Evolutionary conservation across 257 asterid genomes (phyloP), one percentile per base, ranked within the genome.

Genomic region (Solanum etuberosum): DNA sequence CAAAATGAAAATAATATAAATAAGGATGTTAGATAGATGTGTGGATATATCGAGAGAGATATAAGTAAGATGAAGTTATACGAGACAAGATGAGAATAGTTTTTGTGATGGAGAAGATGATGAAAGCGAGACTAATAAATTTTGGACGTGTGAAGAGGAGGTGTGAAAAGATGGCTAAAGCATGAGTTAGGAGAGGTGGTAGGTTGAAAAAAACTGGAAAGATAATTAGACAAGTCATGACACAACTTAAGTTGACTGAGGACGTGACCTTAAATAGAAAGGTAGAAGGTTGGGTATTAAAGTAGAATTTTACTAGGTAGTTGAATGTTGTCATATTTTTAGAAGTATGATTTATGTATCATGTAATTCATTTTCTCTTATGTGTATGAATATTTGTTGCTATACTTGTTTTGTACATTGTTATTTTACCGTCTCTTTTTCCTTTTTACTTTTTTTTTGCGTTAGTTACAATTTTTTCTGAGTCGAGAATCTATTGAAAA

Each of bases 71-170:
- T 7, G 5, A 54, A 20, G 0, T 54, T 7, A 20, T 54, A 54
- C 2, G 25, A 54, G 1, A 54, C 10, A 7, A 1, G 2, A 54
- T 54, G 5, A 57, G 25, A 57, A 5, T 57, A 1, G 0, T 20
- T 20, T 54, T 3, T 3, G 25, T 57, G 2, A 54, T 20, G 65
- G 12, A 20, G 0, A 57, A 20, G 5, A 1, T 20, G 12, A 57
- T 1, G 0, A 7, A 57, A 57, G 12, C 1, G 0, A 57, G 65
- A 57, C 5, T 54, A 7, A 0, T 0, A 9, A 54, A 2, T 54
- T 20, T 54, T 54, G 10, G 3, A 18, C 4, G 1, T 40, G 46
- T 40, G 4, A 40, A 9, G 1, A 40, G 12, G 46, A 40, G 8
- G 9, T 6, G 5, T 54, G 11, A 54, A 11, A 54, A 20, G 63